phyloP scores from a whole-genome alignment of 768 basidiomycete species.

The Podaxis mareebaensis region DNA sequence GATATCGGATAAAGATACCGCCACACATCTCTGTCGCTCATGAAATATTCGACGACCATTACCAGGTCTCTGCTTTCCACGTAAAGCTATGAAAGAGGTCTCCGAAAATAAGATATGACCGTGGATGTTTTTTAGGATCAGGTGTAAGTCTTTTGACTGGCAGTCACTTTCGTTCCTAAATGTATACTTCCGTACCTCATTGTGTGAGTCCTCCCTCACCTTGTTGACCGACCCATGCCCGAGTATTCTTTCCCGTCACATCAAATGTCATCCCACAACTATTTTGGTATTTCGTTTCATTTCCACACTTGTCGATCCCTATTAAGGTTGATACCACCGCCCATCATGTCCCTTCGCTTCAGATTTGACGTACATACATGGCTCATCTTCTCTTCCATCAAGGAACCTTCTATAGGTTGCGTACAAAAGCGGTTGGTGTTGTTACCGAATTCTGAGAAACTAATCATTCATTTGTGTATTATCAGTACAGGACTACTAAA shows the following conservation, averaged over 20 bases:
- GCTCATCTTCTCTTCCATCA: neutral
- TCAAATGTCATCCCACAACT: neutral
- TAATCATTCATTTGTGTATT: neutral
- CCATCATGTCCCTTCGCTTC: neutral
- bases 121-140: no score
- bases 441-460: neutral
- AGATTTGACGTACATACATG: neutral
- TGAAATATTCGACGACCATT: no score
- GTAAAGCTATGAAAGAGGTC: no score
- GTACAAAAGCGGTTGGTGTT: neutral
- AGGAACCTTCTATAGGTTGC: neutral
- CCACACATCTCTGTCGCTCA: no score
- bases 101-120: no score
- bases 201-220: neutral
- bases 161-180: no score
- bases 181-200: no score
- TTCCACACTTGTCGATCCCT: neutral
- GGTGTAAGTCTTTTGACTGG: no score
- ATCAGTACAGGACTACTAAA: slow-evolving; percentile 3
- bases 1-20: no score
- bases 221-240: neutral
- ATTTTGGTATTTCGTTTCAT: neutral
- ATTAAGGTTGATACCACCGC: neutral
- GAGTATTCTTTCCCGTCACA: neutral
- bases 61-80: no score